Conservation (phyloP, 257 asterid genomes). For the Galeopsis tetrahit region DNA sequence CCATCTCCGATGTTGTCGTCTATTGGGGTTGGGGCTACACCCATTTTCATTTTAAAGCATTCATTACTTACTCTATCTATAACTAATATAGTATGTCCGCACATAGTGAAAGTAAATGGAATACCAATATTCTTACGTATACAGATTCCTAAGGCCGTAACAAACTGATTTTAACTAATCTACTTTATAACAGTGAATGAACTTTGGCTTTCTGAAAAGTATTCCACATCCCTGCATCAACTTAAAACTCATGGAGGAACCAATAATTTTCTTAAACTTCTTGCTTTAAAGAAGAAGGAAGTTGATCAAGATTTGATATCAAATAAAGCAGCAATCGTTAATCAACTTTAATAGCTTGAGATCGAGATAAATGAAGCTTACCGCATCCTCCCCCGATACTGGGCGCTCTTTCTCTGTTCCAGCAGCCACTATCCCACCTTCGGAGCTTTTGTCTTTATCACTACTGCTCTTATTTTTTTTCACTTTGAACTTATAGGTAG, state of each 20-base stretch:
- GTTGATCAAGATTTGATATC: not conserved
- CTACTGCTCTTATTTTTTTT: constrained; percentile 59
- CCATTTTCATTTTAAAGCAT: not conserved
- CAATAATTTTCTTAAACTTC: not conserved
- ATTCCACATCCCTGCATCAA: not conserved
- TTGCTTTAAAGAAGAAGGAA: not conserved
- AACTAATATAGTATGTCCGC: not conserved
- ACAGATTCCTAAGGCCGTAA: not conserved
- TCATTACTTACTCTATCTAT: not conserved
- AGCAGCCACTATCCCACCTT: constrained; percentile 92
- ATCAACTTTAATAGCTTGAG: constrained; percentile 23
- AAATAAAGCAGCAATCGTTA: not conserved
- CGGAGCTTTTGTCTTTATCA: constrained; percentile 53
- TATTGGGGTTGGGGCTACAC: not conserved
- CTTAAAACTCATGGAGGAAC: not conserved
- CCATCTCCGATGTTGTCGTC: not conserved
- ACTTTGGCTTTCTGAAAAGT: not conserved
- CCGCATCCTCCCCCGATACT: constrained; percentile 95
- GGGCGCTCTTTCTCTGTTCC: constrained; percentile 95
- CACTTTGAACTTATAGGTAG: constrained; percentile 76
- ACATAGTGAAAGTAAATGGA: not conserved
- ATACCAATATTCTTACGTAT: not conserved
- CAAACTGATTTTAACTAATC: not conserved
- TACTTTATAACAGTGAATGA: not conserved
- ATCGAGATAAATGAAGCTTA: constrained; percentile 41